These are phyloP conservation scores for Pharnaceum exiguum DNA, from an alignment of 148 eudicot species.

Conservation along the genomic window DNA sequence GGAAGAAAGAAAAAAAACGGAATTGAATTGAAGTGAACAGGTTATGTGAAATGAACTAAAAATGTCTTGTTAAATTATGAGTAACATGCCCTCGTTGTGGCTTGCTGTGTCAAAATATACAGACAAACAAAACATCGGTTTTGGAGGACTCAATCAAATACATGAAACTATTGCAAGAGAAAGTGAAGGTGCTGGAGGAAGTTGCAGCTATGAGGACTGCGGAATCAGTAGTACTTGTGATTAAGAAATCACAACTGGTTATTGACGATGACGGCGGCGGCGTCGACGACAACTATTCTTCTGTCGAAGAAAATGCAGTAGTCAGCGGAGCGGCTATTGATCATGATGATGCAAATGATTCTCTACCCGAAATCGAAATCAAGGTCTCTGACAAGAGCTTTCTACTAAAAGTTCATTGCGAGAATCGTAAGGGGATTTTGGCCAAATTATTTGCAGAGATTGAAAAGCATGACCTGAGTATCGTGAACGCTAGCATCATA, in stretches of 20 bases:
- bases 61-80: too few species aligned
- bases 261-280: background rate
- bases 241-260: conserved; percentile 1
- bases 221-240: conserved; percentile 6
- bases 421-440: conserved; percentile 11
- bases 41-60: too few species aligned
- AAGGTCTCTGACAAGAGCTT: conserved; percentile 24
- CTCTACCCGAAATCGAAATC: conserved; percentile 7
- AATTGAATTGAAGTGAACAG: too few species aligned
- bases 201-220: background rate
- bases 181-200: conserved; percentile 17
- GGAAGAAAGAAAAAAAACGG: too few species aligned
- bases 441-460: conserved; percentile 13
- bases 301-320: too few species aligned
- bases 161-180: conserved; percentile 18
- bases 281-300: too few species aligned
- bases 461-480: conserved; percentile 18
- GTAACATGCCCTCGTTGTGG: too few species aligned
- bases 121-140: conserved; percentile 22
- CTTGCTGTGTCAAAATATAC: too few species aligned
- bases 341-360: background rate
- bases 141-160: conserved; percentile 22
- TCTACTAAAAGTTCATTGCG: conserved; percentile 34
- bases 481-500: conserved; percentile 12
- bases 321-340: background rate